Conservation (phyloP, 306 rosid genomes). For the Glycine latifolia region DNA sequence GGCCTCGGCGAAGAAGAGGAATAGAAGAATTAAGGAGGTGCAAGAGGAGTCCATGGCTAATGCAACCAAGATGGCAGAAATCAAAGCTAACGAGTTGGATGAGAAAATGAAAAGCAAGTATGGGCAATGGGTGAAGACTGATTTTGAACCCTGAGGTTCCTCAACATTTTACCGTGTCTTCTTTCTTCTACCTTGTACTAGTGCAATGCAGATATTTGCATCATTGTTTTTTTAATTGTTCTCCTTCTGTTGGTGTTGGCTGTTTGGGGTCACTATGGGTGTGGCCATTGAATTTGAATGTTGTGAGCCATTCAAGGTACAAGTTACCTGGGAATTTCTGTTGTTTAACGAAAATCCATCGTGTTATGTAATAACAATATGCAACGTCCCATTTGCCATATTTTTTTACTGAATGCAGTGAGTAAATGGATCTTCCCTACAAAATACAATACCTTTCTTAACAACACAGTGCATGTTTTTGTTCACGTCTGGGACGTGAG, state of each 20-base stretch:
- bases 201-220: constrained; percentile 33
- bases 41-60: constrained; percentile 71
- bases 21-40: constrained; percentile 61
- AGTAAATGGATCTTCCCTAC: background rate
- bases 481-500: too few relatives aligned
- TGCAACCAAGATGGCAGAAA: constrained; percentile 55
- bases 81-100: constrained; percentile 60
- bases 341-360: background rate
- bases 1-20: constrained; percentile 62
- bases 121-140: constrained; percentile 72
- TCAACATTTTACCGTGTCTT: background rate
- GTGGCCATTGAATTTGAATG: constrained; percentile 48
- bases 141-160: constrained; percentile 61
- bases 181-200: constrained; percentile 32
- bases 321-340: background rate
- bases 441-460: background rate
- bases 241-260: constrained; percentile 19
- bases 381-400: background rate
- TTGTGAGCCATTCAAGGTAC: constrained; percentile 35
- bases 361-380: background rate
- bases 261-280: constrained; percentile 43
- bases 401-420: background rate
- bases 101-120: constrained; percentile 67
- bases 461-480: too few relatives aligned
- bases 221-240: constrained; percentile 23